Evolutionary conservation across 306 rosid species (phyloP), one percentile per base, ranked within the genome.

Genomic region (Pueraria montana): DNA sequence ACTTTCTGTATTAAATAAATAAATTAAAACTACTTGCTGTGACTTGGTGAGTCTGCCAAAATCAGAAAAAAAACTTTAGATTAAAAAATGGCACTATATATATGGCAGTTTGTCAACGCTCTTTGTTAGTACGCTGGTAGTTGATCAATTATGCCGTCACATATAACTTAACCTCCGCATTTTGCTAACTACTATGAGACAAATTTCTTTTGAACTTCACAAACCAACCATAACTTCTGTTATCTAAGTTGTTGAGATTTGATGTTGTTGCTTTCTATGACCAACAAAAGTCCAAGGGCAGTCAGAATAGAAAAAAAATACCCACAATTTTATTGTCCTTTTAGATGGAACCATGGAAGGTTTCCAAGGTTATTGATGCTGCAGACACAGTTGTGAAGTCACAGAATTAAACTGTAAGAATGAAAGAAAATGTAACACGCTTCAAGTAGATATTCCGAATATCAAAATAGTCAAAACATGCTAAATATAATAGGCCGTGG

Each of bases 81-180:
- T 30, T 76, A 50, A 53, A 81, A 74, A 73, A 11, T 16, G 52
- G 43, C 77, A 64, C 59, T n/a, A 27, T 11, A 53, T 63, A 30
- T 30, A 13, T 74, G 82, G 74, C 17, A 27, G 2, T 74, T 74
- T 74, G 82, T 74, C 82, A 74, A 64, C 23, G 38, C 40, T 17
- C 40, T 59, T 49, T 43, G 42, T 23, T 1, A 8, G 23, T 20
- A 27, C 17, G 18, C 13, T 26, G 72, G 84, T 80, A 36, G 83
- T 87, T 89, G 78, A 84, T 72, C 87, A 79, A 76, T 79, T 66
- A 52, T 48, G 24, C 42, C 75, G 72, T 84, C 82, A 49, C 75
- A 72, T 84, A 12, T 85, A 17, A 77, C 71, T 74, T 40, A 75
- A 79, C 87, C 78, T 85, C 77, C 68, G 48, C 72, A 69, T 72